Evolutionary conservation across 2,329 filamentous ascomycete species (phyloP).

Genomic region (Nemania sp.): DNA sequence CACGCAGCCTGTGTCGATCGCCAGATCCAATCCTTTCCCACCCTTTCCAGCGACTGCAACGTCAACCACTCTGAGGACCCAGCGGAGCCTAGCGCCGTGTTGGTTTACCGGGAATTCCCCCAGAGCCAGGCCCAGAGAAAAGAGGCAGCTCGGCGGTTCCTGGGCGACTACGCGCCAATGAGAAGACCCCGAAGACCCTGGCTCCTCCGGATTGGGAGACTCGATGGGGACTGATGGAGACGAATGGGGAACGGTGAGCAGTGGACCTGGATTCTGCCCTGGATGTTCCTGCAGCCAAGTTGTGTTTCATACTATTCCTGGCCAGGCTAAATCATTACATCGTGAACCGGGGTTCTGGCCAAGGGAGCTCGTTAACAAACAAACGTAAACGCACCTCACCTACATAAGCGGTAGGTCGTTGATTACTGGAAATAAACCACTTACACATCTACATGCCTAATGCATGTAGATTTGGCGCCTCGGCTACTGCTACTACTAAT

Average conservation of each 20-base stretch:
- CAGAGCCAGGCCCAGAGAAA: conserved; percentile 31
- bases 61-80: too few species aligned
- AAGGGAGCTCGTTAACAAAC: conserved; percentile 9
- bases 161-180: conserved; percentile 31
- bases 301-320: conserved; percentile 33
- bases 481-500: not conserved
- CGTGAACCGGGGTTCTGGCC: conserved; percentile 7
- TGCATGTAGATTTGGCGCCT: not conserved
- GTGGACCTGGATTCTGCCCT: not conserved
- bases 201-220: conserved; percentile 13
- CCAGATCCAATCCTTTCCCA: conserved; percentile 22
- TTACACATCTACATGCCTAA: not conserved
- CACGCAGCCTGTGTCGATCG: conserved; percentile 10
- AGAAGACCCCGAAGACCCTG: not conserved
- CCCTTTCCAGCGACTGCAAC: not conserved
- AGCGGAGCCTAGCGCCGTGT: too few species aligned
- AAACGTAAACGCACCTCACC: conserved; percentile 11
- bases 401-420: conserved; percentile 34
- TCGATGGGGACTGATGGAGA: not conserved
- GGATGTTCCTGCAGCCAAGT: conserved; percentile 29
- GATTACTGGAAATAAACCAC: not conserved
- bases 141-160: conserved; percentile 40
- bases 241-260: not conserved
- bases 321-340: conserved; percentile 29
- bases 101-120: not conserved